phyloP scores from a whole-genome alignment of 257 asterid species.

The Buddleja alternifolia region DNA sequence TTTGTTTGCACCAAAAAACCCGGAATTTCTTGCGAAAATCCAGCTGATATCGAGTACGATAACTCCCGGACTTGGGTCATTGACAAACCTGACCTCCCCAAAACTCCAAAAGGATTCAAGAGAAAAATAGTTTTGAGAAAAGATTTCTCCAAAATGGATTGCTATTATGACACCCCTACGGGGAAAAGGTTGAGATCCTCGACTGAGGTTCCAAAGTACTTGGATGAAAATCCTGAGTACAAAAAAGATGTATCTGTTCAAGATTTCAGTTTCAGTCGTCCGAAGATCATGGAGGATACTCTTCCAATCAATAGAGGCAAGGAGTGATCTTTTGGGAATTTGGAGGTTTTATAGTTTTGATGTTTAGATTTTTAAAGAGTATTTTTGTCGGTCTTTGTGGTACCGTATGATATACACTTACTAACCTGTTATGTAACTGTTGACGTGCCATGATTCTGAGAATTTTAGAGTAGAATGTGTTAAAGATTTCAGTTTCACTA shows the following conservation, averaged over 20 bases:
- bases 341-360: too few relatives aligned
- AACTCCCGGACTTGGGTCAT: constrained; percentile 37
- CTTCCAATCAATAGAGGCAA: too few relatives aligned
- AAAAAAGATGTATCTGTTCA: constrained; percentile 6
- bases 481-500: too few relatives aligned
- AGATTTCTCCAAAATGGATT: constrained; percentile 33
- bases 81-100: constrained; percentile 46
- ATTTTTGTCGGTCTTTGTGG: too few relatives aligned
- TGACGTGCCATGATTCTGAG: too few relatives aligned
- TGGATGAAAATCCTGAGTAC: constrained; percentile 31
- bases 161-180: constrained; percentile 35
- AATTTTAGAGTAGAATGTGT: too few relatives aligned
- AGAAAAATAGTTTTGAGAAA: constrained; percentile 33
- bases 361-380: too few relatives aligned
- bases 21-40: constrained; percentile 45
- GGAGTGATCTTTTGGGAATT: too few relatives aligned
- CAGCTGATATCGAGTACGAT: constrained; percentile 49
- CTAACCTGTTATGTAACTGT: too few relatives aligned
- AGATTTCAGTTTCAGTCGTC: too few relatives aligned
- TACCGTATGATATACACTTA: too few relatives aligned
- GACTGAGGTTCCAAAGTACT: constrained; percentile 21
- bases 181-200: constrained; percentile 35
- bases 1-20: constrained; percentile 47
- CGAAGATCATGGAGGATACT: too few relatives aligned
- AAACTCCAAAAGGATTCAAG: constrained; percentile 42